Evolutionary conservation across 768 basidiomycete genomes (phyloP).

Genomic region (Brasilioporus rufonigricans): DNA sequence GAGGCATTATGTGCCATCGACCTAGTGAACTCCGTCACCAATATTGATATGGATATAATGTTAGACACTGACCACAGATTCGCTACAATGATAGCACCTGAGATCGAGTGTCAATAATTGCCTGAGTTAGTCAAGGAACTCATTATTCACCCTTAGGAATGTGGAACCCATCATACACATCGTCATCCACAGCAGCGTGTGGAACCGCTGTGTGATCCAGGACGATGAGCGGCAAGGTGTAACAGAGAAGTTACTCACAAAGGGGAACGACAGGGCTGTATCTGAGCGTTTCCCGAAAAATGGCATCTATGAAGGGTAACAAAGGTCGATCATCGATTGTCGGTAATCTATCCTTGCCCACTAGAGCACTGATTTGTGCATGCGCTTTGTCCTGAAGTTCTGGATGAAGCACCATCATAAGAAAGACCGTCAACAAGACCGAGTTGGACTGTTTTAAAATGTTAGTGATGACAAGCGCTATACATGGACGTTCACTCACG

Average conservation of each 20-base stretch:
- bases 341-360: background rate
- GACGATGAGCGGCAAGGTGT: background rate
- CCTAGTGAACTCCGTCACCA: background rate
- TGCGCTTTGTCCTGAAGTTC: background rate
- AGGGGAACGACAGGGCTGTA: background rate
- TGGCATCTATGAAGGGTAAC: background rate
- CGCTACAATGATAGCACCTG: conserved; percentile 20
- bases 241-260: background rate
- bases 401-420: background rate
- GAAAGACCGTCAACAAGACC: background rate
- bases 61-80: conserved; percentile 28
- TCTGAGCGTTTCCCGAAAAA: background rate
- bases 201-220: background rate
- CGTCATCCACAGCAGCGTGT: background rate
- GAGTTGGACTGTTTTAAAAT: background rate
- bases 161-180: background rate
- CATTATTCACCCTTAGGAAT: background rate
- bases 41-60: background rate
- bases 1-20: background rate
- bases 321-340: background rate
- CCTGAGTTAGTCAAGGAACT: background rate
- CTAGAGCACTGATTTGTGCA: background rate
- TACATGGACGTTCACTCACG: background rate
- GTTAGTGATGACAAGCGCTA: background rate
- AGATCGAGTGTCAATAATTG: background rate